A percentile compares a stretch with the other conserved stretches of the same genome.
Conservation (phyloP, 2,329 filamentous ascomycete species). For the Tolypocladium pustulatum region DNA sequence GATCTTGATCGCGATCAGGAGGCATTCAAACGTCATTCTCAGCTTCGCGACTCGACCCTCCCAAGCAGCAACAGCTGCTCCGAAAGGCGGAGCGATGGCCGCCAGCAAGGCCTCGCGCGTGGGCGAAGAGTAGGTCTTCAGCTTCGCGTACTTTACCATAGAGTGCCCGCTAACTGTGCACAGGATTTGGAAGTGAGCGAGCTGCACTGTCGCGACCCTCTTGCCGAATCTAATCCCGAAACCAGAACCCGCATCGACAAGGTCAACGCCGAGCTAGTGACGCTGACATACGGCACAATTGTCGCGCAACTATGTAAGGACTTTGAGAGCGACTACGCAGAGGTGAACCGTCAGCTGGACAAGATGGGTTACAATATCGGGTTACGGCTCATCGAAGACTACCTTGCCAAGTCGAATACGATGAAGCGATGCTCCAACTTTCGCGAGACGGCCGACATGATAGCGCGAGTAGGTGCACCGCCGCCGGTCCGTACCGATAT, state of each 20-base stretch:
- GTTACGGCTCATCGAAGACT: conserved; percentile 90
- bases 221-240: conserved; percentile 16
- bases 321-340: conserved; percentile 84
- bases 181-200: conserved; percentile 85
- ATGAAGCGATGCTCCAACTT: conserved; percentile 87
- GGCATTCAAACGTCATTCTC: background rate
- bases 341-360: conserved; percentile 96
- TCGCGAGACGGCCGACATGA: conserved; percentile 91
- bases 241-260: conserved; percentile 87
- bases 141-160: background rate
- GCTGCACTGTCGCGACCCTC: conserved; percentile 1
- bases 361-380: conserved; percentile 99
- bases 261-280: conserved; percentile 95
- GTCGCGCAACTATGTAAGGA: conserved; percentile 95
- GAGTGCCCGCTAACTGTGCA: conserved; percentile 17
- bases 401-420: conserved; percentile 87
- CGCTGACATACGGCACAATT: conserved; percentile 94
- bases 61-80: background rate
- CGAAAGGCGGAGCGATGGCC: conserved; percentile 32
- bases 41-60: background rate
- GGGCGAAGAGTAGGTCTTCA: conserved; percentile 46
- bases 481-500: background rate
- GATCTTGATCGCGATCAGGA: background rate
- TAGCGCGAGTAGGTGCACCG: conserved; percentile 60
- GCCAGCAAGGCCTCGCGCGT: conserved; percentile 50